These are phyloP conservation scores for Baorangia bicolor DNA, from an alignment of 768 basidiomycete genomes.

Conservation along the genomic window DNA sequence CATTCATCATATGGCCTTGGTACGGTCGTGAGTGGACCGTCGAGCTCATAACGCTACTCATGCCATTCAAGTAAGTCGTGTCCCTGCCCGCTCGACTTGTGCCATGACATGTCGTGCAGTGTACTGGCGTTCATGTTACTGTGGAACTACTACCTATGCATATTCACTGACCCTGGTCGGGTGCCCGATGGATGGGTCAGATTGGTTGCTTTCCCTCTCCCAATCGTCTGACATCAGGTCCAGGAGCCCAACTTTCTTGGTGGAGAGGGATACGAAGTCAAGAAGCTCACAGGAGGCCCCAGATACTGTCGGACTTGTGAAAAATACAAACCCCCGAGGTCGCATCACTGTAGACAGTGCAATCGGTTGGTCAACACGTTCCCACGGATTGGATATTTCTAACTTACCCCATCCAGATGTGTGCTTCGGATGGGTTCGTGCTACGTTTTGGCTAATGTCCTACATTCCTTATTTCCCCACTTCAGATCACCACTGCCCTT, in stretches of 20 bases:
- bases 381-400: background rate
- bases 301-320: slow-evolving; percentile 87
- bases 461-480: slow-evolving; percentile 3
- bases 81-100: background rate
- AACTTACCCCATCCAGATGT: slow-evolving; percentile 46
- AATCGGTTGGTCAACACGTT: slow-evolving; percentile 52
- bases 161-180: slow-evolving; percentile 78
- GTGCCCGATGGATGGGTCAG: slow-evolving; percentile 81
- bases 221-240: slow-evolving; percentile 4
- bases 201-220: background rate
- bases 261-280: slow-evolving; percentile 82
- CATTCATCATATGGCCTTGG: slow-evolving; percentile 93
- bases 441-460: background rate
- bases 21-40: slow-evolving; percentile 74
- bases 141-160: slow-evolving; percentile 87
- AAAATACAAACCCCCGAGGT: slow-evolving; percentile 80
- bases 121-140: slow-evolving; percentile 71
- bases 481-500: slow-evolving; percentile 87
- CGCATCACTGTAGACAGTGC: slow-evolving; percentile 93
- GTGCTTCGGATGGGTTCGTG: slow-evolving; percentile 84
- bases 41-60: slow-evolving; percentile 70
- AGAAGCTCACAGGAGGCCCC: slow-evolving; percentile 79
- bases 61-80: slow-evolving; percentile 86
- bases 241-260: slow-evolving; percentile 68
- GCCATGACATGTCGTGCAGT: slow-evolving; percentile 40